phyloP scores from a whole-genome alignment of 179 eudicot species.

The Nepenthes alata region DNA sequence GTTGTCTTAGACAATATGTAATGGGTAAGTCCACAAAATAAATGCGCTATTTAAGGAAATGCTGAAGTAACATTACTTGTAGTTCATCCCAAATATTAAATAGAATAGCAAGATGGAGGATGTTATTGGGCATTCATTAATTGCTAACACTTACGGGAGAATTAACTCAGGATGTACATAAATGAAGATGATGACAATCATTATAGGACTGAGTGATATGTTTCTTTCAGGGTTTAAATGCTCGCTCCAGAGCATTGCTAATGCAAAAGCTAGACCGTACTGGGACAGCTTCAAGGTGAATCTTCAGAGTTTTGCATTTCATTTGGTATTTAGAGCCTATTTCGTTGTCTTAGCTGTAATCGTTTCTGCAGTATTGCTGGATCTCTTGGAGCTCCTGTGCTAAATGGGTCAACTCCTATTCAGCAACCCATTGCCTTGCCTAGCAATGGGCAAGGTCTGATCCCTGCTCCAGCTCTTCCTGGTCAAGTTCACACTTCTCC shows the following conservation, averaged over 20 bases:
- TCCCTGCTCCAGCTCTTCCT: constrained; percentile 35
- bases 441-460: constrained; percentile 34
- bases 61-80: no score
- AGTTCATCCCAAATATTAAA: no score
- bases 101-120: no score
- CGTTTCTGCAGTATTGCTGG: constrained; percentile 25
- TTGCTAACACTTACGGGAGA: no score
- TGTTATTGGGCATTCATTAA: no score
- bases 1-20: no score
- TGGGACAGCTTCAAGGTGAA: constrained; percentile 35
- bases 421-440: constrained; percentile 40
- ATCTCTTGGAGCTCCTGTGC: constrained; percentile 26
- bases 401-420: constrained; percentile 23
- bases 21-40: no score
- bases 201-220: neutral
- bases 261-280: constrained; percentile 45
- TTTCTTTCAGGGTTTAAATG: constrained; percentile 32
- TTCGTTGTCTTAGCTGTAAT: constrained; percentile 3
- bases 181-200: no score
- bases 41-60: no score
- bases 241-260: constrained; percentile 36
- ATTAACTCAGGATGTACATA: no score
- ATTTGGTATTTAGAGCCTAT: neutral
- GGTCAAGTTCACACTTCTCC: constrained; percentile 16
- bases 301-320: neutral